These are phyloP conservation scores for Silybum marianum DNA, from an alignment of 129 eudicot species.

Conservation along the genomic window DNA sequence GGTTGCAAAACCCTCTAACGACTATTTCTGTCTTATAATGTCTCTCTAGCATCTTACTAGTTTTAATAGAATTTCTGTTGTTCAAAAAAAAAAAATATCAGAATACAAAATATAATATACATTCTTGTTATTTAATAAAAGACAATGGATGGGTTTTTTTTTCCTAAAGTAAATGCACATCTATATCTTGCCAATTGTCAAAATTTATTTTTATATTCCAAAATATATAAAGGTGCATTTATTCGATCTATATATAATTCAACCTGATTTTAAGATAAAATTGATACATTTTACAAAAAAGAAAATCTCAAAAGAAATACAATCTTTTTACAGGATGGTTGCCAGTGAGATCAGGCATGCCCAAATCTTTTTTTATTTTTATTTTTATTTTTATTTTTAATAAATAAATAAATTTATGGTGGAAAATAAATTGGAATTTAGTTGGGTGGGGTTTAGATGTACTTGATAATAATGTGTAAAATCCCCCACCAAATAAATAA, in stretches of 20 bases:
- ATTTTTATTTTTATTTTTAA: neutral
- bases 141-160: neutral
- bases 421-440: slow-evolving; percentile 12
- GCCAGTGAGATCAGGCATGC: neutral
- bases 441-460: slow-evolving; percentile 25
- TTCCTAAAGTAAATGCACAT: neutral
- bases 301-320: neutral
- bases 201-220: too few species aligned
- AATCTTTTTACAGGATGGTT: neutral
- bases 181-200: too few species aligned
- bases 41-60: too few species aligned
- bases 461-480: slow-evolving; percentile 3
- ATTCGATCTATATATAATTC: too few species aligned
- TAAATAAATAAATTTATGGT: neutral
- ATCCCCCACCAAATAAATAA: slow-evolving; percentile 5
- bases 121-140: neutral
- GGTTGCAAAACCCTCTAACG: too few species aligned
- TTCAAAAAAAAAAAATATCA: too few species aligned
- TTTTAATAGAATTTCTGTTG: too few species aligned
- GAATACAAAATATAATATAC: neutral
- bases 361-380: neutral
- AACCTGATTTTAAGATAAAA: too few species aligned
- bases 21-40: too few species aligned
- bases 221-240: too few species aligned
- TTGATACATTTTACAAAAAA: too few species aligned